Percentiles rank a stretch among this genome's conserved stretches.
phyloP scores from a whole-genome alignment of 2,329 filamentous ascomycete genomes.

The Aspergillus amoenus region DNA sequence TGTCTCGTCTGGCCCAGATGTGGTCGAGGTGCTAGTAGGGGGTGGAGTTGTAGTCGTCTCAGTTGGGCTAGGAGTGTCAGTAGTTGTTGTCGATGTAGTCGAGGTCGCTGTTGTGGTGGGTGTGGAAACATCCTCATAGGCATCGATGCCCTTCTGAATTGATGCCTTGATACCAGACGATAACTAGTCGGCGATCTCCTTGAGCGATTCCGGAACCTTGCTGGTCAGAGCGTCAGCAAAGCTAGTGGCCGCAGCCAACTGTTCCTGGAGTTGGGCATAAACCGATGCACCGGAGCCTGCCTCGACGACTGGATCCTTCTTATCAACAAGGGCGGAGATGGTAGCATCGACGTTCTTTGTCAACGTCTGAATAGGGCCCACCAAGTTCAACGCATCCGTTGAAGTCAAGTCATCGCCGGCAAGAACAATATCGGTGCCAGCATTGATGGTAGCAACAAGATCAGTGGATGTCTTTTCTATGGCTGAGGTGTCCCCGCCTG shows the following conservation, averaged over 20 bases:
- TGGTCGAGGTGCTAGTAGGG: neutral
- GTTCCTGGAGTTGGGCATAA: neutral
- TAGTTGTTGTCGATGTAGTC: neutral
- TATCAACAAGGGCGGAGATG: conserved; percentile 8
- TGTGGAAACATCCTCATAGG: conserved; percentile 2
- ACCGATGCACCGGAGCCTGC: conserved; percentile 7
- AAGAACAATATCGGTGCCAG: conserved; percentile 11
- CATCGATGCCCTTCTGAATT: conserved; percentile 30
- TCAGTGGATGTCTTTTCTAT: conserved; percentile 10
- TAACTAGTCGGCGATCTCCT: conserved; percentile 22
- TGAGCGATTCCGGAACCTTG: conserved; percentile 6
- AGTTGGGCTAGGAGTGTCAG: neutral
- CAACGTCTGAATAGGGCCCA: conserved; percentile 10
- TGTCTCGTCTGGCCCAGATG: neutral
- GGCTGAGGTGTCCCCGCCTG: conserved; percentile 8
- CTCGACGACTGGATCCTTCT: conserved; percentile 13
- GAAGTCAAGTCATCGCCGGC: neutral
- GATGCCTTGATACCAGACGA: conserved; percentile 25
- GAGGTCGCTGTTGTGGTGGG: neutral
- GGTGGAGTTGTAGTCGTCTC: neutral
- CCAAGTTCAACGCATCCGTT: conserved; percentile 11
- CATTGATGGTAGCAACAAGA: conserved; percentile 15
- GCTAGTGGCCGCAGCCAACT: neutral
- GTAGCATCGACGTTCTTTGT: conserved; percentile 6
- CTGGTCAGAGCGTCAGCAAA: neutral